Conservation (phyloP, 108 stramenopile species). For the Schizochytrium sp. region DNA sequence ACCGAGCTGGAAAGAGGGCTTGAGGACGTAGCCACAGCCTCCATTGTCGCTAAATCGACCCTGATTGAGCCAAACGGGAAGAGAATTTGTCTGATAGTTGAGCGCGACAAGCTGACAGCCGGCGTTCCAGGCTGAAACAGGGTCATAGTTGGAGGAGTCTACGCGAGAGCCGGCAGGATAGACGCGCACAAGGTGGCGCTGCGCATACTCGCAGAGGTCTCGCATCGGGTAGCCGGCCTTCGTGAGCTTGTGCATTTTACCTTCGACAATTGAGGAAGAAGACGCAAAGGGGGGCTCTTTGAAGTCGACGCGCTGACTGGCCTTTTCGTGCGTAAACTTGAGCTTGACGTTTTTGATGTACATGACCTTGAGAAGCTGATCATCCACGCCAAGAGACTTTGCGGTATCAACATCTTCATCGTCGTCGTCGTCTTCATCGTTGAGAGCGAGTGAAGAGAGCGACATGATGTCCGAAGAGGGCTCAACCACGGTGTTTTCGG, state of each 20-base stretch:
- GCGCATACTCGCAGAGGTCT: neutral
- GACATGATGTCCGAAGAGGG: neutral
- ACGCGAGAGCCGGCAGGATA: constrained; percentile 27
- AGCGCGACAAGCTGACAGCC: constrained; percentile 54
- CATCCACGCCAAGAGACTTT: constrained; percentile 34
- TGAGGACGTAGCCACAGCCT: constrained; percentile 76
- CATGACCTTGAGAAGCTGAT: constrained; percentile 41
- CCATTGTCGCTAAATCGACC: constrained; percentile 51
- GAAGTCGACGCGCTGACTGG: neutral
- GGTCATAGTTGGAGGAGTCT: constrained; percentile 44
- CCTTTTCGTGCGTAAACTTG: constrained; percentile 24
- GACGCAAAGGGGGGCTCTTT: neutral
- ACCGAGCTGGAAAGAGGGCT: constrained; percentile 44
- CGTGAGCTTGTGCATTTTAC: neutral
- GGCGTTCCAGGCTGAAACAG: constrained; percentile 31
- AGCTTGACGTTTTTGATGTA: constrained; percentile 46
- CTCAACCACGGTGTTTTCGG: neutral
- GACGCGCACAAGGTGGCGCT: neutral
- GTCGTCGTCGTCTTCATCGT: constrained; percentile 12
- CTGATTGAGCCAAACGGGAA: constrained; percentile 37
- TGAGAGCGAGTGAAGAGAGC: neutral
- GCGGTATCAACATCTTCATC: constrained; percentile 29
- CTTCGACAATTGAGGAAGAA: neutral
- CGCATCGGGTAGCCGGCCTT: neutral
- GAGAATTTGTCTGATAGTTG: constrained; percentile 39